Percentiles rank a stretch among this genome's conserved stretches.
Evolutionary conservation across 768 basidiomycete species (phyloP).

Genomic region (Hericium erinaceus): DNA sequence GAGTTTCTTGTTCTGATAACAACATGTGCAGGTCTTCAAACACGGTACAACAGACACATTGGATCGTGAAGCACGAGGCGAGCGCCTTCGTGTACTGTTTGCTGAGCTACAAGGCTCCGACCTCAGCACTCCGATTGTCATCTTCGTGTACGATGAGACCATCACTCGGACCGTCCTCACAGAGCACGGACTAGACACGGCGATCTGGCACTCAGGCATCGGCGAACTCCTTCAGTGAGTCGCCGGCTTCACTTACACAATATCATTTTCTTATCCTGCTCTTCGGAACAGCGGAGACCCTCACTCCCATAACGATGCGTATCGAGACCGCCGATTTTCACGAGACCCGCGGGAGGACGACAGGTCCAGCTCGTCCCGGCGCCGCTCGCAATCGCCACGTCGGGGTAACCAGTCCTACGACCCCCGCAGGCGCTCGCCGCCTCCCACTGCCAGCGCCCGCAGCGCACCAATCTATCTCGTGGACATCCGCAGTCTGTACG

Average conservation of each 20-base stretch:
- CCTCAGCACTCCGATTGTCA: not conserved
- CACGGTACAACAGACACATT: slow-evolving; percentile 6
- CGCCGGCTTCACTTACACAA: not conserved
- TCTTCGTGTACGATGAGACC: not conserved
- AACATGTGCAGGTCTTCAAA: not conserved
- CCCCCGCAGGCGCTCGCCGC: slow-evolving; percentile 4
- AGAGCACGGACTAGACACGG: not conserved
- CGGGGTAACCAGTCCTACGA: not conserved
- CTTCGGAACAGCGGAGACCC: too few species aligned
- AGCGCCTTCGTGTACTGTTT: not conserved
- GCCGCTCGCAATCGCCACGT: slow-evolving; percentile 11
- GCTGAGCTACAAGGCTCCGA: not conserved
- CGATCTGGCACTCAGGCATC: slow-evolving; percentile 1
- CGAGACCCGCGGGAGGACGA: not conserved
- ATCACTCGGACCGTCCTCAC: not conserved
- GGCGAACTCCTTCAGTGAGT: slow-evolving; percentile 6
- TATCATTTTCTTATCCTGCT: too few species aligned
- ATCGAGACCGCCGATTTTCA: not conserved
- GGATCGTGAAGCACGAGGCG: not conserved
- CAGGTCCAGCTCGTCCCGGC: not conserved
- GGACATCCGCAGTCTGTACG: slow-evolving; percentile 9
- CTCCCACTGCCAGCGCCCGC: not conserved
- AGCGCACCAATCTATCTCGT: not conserved
- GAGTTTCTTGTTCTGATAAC: not conserved
- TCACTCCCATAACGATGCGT: not conserved